phyloP scores from a whole-genome alignment of 1,284 basidiomycete species.

The Moniliophthora roreri region DNA sequence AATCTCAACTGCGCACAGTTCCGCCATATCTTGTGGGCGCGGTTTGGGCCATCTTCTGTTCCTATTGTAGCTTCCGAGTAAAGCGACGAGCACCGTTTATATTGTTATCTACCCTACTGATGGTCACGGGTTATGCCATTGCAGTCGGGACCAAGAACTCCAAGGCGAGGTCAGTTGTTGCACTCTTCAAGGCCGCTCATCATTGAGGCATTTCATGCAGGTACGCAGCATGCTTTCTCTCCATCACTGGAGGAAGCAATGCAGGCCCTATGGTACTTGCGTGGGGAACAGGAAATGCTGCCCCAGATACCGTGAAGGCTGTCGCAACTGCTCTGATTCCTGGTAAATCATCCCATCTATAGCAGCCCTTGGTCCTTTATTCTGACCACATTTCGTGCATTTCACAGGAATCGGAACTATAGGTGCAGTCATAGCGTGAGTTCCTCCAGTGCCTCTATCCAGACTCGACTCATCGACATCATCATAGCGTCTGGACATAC shows the following conservation, averaged over 20 bases:
- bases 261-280: constrained; percentile 35
- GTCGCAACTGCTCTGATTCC: constrained; percentile 38
- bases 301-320: constrained; percentile 41
- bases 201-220: constrained; percentile 19
- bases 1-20: constrained; percentile 40
- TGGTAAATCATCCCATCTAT: constrained; percentile 19
- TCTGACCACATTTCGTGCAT: constrained; percentile 2
- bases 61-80: constrained; percentile 31
- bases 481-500: constrained; percentile 39
- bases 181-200: not conserved
- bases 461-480: no score
- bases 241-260: constrained; percentile 32
- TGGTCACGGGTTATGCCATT: constrained; percentile 37
- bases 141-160: constrained; percentile 35
- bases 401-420: constrained; percentile 33
- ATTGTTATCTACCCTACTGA: constrained; percentile 29
- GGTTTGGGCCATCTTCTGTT: constrained; percentile 31
- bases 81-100: constrained; percentile 32
- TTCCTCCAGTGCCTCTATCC: no score
- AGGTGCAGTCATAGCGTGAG: constrained; percentile 41
- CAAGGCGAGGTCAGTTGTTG: constrained; percentile 30
- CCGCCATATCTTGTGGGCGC: constrained; percentile 36
- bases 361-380: not conserved
- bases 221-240: constrained; percentile 42
- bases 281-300: constrained; percentile 42